phyloP scores from a whole-genome alignment of 305 asterid genomes.

The Stenogyne calaminthoides region DNA sequence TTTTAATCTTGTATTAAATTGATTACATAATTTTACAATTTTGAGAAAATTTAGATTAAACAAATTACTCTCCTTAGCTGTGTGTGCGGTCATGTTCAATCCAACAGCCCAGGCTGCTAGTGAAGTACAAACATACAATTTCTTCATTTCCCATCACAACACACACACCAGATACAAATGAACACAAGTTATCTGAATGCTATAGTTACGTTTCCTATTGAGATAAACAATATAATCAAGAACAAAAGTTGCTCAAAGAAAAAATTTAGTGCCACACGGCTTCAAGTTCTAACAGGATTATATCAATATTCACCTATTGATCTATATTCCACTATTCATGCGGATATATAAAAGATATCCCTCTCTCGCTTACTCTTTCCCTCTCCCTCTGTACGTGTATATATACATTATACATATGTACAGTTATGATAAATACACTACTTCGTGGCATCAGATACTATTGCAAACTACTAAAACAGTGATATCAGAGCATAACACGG shows the following conservation, averaged over 20 bases:
- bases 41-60: background rate
- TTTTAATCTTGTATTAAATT: background rate
- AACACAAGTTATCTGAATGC: too few relatives aligned
- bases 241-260: background rate
- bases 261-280: background rate
- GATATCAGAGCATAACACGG: background rate
- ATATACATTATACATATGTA: background rate
- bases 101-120: too few relatives aligned
- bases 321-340: background rate
- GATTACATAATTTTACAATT: background rate
- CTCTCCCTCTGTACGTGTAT: background rate
- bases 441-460: conserved; percentile 23
- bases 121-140: too few relatives aligned
- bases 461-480: conserved; percentile 30
- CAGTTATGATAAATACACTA: background rate
- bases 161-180: too few relatives aligned
- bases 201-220: too few relatives aligned
- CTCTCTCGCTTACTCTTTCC: background rate
- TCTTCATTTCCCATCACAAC: too few relatives aligned
- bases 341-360: background rate
- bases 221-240: background rate
- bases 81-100: background rate
- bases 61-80: too few relatives aligned
- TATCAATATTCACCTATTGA: background rate
- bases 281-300: conserved; percentile 3